Conservation (phyloP, 805 yeast species). For the Cyberlindnera samutprakarnensis region DNA sequence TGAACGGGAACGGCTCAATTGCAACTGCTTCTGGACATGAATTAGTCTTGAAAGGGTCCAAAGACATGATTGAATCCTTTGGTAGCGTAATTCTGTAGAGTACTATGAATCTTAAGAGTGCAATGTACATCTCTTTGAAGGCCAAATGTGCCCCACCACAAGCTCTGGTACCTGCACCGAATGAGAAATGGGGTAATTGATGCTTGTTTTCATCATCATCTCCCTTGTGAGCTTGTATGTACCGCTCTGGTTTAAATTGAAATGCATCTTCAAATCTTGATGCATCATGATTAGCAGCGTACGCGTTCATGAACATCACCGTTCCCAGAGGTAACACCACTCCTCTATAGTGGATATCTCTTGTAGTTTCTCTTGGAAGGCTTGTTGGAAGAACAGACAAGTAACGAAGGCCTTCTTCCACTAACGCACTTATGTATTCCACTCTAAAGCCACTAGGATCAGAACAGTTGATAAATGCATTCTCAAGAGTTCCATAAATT, state of each 20-base stretch:
- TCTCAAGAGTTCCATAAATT: slow-evolving; percentile 23
- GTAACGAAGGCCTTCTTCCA: slow-evolving; percentile 54
- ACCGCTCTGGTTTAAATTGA: slow-evolving; percentile 46
- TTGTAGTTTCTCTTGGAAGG: slow-evolving; percentile 56
- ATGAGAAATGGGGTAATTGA: slow-evolving; percentile 33
- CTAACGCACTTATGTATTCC: slow-evolving; percentile 46
- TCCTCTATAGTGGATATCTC: slow-evolving; percentile 33
- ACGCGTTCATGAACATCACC: slow-evolving; percentile 55
- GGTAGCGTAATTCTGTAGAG: slow-evolving; percentile 44
- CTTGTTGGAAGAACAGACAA: slow-evolving; percentile 63
- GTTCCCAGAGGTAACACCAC: slow-evolving; percentile 49
- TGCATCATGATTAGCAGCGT: slow-evolving; percentile 62
- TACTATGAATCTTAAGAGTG: slow-evolving; percentile 45
- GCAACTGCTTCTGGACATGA: slow-evolving; percentile 50
- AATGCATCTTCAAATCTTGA: slow-evolving; percentile 34
- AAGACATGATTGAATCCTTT: slow-evolving; percentile 19
- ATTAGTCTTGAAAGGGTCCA: slow-evolving; percentile 50
- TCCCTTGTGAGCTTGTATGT: too few relatives aligned
- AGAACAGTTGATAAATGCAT: slow-evolving; percentile 29
- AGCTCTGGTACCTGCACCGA: slow-evolving; percentile 68
- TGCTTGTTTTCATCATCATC: slow-evolving; percentile 20
- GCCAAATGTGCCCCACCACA: slow-evolving; percentile 68
- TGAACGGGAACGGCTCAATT: slow-evolving; percentile 47
- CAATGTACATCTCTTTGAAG: slow-evolving; percentile 52
- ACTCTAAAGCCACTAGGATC: slow-evolving; percentile 26